These are phyloP conservation scores for Apiospora arundinis DNA, from an alignment of 2,329 filamentous ascomycete genomes.

Conservation along the genomic window DNA sequence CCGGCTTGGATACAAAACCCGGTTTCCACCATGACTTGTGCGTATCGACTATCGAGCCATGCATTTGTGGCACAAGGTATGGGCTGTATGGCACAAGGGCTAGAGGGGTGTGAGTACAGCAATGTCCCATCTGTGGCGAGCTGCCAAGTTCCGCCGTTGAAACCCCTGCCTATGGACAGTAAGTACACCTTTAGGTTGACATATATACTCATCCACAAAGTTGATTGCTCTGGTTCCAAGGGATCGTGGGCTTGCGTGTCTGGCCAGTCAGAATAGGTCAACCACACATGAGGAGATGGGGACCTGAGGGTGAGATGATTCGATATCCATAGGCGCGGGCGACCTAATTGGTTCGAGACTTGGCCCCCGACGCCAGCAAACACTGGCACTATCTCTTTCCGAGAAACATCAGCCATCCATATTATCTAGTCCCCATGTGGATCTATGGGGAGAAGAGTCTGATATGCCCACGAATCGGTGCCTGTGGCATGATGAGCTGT, in stretches of 20 bases:
- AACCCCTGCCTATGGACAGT: not conserved
- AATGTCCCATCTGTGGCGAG: not conserved
- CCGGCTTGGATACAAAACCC: not conserved
- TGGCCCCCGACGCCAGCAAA: slow-evolving; percentile 2
- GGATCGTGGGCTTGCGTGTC: slow-evolving; percentile 5
- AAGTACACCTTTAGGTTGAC: not conserved
- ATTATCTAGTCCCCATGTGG: not conserved
- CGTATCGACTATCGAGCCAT: slow-evolving; percentile 2
- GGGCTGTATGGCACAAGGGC: too few species aligned
- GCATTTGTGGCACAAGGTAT: not conserved
- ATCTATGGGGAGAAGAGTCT: not conserved
- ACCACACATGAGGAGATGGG: not conserved
- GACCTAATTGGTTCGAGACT: not conserved
- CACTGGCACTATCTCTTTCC: not conserved
- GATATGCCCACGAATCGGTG: not conserved
- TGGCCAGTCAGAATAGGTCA: not conserved
- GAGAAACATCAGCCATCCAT: not conserved
- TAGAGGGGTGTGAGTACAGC: not conserved
- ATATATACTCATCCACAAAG: not conserved
- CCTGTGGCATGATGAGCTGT: not conserved
- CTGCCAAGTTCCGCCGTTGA: not conserved
- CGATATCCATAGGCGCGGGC: not conserved
- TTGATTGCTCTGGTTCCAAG: not conserved
- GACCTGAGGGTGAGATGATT: not conserved
- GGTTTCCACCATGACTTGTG: slow-evolving; percentile 1